Evolutionary conservation across 306 rosid genomes (phyloP), one percentile per base, ranked within the genome.

Genomic region (Corylus heterophylla): DNA sequence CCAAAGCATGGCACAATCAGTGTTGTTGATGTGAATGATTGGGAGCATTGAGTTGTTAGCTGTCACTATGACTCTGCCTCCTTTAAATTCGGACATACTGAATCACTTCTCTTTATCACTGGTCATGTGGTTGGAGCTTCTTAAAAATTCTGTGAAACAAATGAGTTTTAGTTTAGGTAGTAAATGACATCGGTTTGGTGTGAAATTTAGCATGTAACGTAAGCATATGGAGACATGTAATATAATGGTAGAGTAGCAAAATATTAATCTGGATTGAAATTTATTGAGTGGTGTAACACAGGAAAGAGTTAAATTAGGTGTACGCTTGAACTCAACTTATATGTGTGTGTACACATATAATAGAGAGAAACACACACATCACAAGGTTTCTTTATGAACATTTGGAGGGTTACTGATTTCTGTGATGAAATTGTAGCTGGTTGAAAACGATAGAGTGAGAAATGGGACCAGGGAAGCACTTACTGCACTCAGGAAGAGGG

Each of bases 391-490:
- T 52, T 50, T 14, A 5, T n/a, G 12, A 58, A 22, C 17, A 54
- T 11, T 13, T 71, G 79, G 75, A 37, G 45, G 71, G 77, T 52
- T 69, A 54, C 17, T 62, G 81, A 68, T 55, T n/a, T 25, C 35
- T 71, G 20, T 76, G 74, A 39, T 54, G 54, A 77, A 80, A 76
- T 39, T 81, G 56, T 83, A 92, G 97, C 75, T 88, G 77, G 91
- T 95, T 79, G 98, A 95, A 85, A 92, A 81, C 71, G 97, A 95
- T 87, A 89, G 83, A 89, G 67, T 89, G 85, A 90, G 98, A 82
- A 93, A 91, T 80, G 96, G 94, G 81, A 90, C 91, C 50, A 85
- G 98, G 67, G 97, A 95, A 90, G 98, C 98, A 39, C 90, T 92
- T 74, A 91, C 98, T 54, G 91, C 96, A 58, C 73, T 92, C 75